Evolutionary conservation across 345 rosid genomes (phyloP), one percentile per base, ranked within the genome.

Genomic region (Hevea brasiliensis): DNA sequence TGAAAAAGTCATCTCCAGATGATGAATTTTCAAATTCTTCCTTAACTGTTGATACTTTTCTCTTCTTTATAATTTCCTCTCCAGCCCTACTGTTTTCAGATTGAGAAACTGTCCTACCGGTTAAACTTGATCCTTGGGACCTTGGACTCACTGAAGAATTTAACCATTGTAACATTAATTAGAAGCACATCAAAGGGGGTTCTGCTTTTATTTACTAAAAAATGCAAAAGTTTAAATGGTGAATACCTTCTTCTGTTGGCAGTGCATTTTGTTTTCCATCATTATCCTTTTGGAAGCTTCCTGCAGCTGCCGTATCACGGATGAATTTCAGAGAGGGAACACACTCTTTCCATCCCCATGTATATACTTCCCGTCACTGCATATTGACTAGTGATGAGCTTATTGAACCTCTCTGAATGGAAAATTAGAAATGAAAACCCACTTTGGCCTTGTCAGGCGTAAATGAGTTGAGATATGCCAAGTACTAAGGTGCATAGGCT

Each of bases 321-420:
- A 72, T 48, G 29, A 75, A 26, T 70, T 86, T 86, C 47, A 80
- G 77, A 7, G 84, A 85, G 57, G 95, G 98, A 53, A 91, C 86
- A 71, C 98, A 91, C 71, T 93, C 97, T 73, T 86, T 93, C 98
- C 98, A 93, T n/a, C 97, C 98, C 98, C 97, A 93, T 20, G 97
- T 81, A 75, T 86, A 91, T 14, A 81, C 82, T 75, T 89, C 92
- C 98, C 45, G 73, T 71, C 56, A 86, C 98, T 93, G 85, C 69
- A 78, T 41, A 67, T 75, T 12, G 58, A 70, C 17, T 37, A 59
- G 27, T 23, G 40, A 14, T 42, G 14, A 70, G 50, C 62, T 56
- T 4, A 57, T 24, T 56, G 53, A 55, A 62, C 8, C 23, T 8
- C 51, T n/a, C 7, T 14, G 14, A 41, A 56, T 23, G 50, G 67